Conservation (phyloP, 257 asterid species). For the Ilex asprella region DNA sequence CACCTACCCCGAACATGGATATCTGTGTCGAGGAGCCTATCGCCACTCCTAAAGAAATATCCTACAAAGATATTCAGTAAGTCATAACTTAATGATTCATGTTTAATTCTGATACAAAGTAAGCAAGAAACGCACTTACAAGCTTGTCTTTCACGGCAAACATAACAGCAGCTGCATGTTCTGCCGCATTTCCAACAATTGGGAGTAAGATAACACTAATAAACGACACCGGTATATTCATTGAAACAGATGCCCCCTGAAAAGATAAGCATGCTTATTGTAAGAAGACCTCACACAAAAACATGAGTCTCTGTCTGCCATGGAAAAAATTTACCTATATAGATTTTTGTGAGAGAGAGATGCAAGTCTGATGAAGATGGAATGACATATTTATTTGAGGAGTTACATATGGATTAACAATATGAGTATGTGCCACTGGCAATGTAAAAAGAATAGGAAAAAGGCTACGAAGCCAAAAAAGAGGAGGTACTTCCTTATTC, state of each 20-base stretch:
- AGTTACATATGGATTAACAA: too few species aligned
- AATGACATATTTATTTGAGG: too few species aligned
- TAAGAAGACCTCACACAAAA: slow-evolving; percentile 1
- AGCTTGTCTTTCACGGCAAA: slow-evolving; percentile 88
- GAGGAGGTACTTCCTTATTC: too few species aligned
- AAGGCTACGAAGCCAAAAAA: too few species aligned
- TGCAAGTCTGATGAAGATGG: too few species aligned
- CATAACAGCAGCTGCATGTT: slow-evolving; percentile 84
- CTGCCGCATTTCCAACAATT: slow-evolving; percentile 85
- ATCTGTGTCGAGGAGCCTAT: slow-evolving; percentile 86
- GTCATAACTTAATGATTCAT: slow-evolving; percentile 10
- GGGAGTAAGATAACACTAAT: slow-evolving; percentile 81
- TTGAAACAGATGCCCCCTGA: slow-evolving; percentile 75
- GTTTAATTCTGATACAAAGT: slow-evolving; percentile 1
- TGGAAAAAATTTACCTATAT: too few species aligned
- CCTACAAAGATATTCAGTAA: slow-evolving; percentile 34
- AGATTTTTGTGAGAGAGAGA: too few species aligned
- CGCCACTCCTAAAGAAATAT: slow-evolving; percentile 72
- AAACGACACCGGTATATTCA: slow-evolving; percentile 77
- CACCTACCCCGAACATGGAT: slow-evolving; percentile 75
- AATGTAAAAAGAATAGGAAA: too few species aligned
- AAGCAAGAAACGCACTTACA: slow-evolving; percentile 29
- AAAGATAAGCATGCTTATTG: slow-evolving; percentile 11
- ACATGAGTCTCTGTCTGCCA: too few species aligned
- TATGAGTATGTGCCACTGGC: too few species aligned